Evolutionary conservation across 345 rosid species (phyloP).

Genomic region (Brassica juncea): DNA sequence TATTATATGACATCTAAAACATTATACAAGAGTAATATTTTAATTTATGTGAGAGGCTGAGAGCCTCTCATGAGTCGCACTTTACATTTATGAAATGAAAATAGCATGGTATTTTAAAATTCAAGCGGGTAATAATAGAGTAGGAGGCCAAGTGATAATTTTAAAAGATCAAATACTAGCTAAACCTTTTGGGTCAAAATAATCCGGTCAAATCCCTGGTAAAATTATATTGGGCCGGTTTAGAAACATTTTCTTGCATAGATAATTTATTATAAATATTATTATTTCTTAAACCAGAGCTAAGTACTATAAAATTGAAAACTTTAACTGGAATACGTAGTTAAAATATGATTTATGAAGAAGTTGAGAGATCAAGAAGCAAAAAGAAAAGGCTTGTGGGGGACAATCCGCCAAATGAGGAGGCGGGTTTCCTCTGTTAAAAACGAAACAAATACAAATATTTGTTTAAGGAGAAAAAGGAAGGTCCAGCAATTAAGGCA

Average conservation of each 20-base stretch:
- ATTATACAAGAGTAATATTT: background rate
- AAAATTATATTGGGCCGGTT: constrained; percentile 18
- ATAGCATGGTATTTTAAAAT: background rate
- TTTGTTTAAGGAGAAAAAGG: constrained; percentile 7
- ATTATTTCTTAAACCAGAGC: background rate
- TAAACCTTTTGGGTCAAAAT: constrained; percentile 42
- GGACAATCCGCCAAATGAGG: constrained; percentile 46
- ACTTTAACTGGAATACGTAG: background rate
- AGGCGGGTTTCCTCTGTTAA: constrained; percentile 49
- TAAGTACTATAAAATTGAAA: constrained; percentile 6
- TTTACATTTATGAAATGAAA: background rate
- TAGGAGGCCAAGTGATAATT: constrained; percentile 30
- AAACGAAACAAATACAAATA: constrained; percentile 33
- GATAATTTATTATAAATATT: background rate
- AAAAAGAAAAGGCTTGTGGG: constrained; percentile 38
- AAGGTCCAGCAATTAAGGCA: constrained; percentile 47
- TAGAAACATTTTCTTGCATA: constrained; percentile 8
- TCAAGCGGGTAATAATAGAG: constrained; percentile 13
- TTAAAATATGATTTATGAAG: constrained; percentile 11
- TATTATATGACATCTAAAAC: background rate
- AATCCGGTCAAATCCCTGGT: constrained; percentile 28
- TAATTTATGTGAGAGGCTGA: background rate
- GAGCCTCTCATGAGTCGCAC: background rate
- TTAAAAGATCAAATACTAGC: constrained; percentile 4
- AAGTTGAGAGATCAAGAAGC: constrained; percentile 38